These are phyloP conservation scores for Diplotaxis tenuifolia DNA, from an alignment of 345 rosid genomes.

Conservation along the genomic window DNA sequence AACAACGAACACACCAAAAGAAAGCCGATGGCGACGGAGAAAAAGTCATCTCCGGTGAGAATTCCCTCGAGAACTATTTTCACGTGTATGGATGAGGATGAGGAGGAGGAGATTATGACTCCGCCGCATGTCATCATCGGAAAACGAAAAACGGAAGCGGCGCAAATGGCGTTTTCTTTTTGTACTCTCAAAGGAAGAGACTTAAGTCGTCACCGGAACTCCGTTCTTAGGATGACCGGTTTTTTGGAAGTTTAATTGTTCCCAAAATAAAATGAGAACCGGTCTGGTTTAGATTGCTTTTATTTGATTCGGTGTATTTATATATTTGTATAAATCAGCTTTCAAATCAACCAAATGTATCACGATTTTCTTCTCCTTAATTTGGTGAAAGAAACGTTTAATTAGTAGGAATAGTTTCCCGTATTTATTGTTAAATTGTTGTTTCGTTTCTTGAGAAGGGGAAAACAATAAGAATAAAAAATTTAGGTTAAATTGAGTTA, in stretches of 20 bases:
- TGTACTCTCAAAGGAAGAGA: constrained; percentile 77
- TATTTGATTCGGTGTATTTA: too few relatives aligned
- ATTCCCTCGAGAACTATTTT: constrained; percentile 43
- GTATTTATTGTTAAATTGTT: not conserved
- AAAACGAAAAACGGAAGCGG: constrained; percentile 44
- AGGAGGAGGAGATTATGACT: constrained; percentile 32
- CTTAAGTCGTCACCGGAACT: constrained; percentile 70
- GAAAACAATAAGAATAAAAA: constrained; percentile 28
- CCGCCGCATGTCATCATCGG: constrained; percentile 65
- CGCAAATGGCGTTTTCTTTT: constrained; percentile 76
- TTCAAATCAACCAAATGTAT: constrained; percentile 3
- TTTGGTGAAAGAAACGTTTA: not conserved
- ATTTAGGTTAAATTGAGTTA: constrained; percentile 12
- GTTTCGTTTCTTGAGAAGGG: constrained; percentile 27
- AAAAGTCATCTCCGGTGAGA: constrained; percentile 26
- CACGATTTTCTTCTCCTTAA: not conserved
- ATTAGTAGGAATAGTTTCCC: not conserved
- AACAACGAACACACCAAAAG: constrained; percentile 3
- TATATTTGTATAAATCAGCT: not conserved
- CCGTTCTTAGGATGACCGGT: constrained; percentile 82
- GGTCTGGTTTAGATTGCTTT: constrained; percentile 24
- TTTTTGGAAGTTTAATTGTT: constrained; percentile 61
- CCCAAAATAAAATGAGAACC: not conserved
- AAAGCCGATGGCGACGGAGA: constrained; percentile 27
- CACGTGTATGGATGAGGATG: constrained; percentile 23